Conservation (phyloP, 2,329 filamentous ascomycete species). For the Dissoconium aciculare region DNA sequence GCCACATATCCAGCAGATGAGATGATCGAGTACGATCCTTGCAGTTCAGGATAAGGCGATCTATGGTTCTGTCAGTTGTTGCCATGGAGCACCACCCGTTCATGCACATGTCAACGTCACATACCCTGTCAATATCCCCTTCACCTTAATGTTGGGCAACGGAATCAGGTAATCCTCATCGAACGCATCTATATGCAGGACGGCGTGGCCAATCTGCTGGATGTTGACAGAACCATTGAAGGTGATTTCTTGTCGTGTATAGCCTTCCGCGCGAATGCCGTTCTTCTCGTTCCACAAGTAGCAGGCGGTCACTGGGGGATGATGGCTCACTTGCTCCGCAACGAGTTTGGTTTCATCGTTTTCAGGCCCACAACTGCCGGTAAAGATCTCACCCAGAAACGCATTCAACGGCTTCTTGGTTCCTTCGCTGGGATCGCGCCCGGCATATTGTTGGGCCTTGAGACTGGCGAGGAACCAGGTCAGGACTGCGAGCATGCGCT, state of each 20-base stretch:
- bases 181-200: conserved; percentile 30
- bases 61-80: conserved; percentile 9
- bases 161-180: conserved; percentile 33
- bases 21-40: conserved; percentile 28
- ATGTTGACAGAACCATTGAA: conserved; percentile 32
- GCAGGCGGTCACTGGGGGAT: conserved; percentile 34
- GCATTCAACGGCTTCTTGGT: conserved; percentile 33
- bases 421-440: conserved; percentile 28
- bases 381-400: conserved; percentile 32
- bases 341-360: conserved; percentile 28
- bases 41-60: conserved; percentile 31
- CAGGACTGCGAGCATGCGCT: conserved; percentile 31
- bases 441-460: conserved; percentile 35
- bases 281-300: conserved; percentile 33
- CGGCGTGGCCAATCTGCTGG: conserved; percentile 33
- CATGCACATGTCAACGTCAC: not conserved
- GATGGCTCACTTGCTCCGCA: conserved; percentile 33
- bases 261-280: conserved; percentile 31
- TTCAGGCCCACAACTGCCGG: conserved; percentile 25
- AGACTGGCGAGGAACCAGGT: conserved; percentile 36
- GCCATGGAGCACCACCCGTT: not conserved
- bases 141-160: conserved; percentile 32
- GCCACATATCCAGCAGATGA: conserved; percentile 29
- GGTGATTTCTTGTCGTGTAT: conserved; percentile 33
- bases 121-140: conserved; percentile 27